Evolutionary conservation across 805 yeast species (phyloP), one percentile per base, ranked within the genome.

Genomic region (Zygosaccharomyces kombuchaensis): DNA sequence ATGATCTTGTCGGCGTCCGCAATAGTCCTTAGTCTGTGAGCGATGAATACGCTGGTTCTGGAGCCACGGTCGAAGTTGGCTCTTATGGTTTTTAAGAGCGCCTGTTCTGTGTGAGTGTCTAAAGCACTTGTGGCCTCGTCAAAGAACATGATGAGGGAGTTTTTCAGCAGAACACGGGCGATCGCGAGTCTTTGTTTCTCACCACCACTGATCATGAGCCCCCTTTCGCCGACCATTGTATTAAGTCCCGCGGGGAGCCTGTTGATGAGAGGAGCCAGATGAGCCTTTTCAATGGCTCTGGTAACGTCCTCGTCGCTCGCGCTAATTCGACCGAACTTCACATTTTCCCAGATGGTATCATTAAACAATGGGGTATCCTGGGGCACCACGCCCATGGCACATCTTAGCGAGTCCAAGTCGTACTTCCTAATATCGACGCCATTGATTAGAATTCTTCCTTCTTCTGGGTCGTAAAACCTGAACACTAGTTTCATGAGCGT

Each of bases 131-230:
- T 87, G 2, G 99, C 98, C 61, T 93, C 99, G 61, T 93, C 99
- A 55, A 93, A 90, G 65, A 93, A 91, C 45, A 95, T 85, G 40
- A 93, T 87, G 22, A 93, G 91, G 0, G 97, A 80, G 52, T 80
- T 75, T 65, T 93, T 93, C 55, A 93, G 68, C 36, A 93, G 66
- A n/a, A 93, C 78, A 52, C 99, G 75, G 0, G 97, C 93, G 53
- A 93, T 88, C 0, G 99, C 98, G 35, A 93, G 72, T 51, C 99
- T 72, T 67, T 93, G 99, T 63, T 93, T 90, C 64, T 93, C 99
- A 50, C 99, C 99, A n/a, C 99, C 99, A 21, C 96, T 88, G 38
- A 93, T 90, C 99, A 93, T 93, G 76, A 93, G 76, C n/a, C 99
- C 99, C 60, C 95, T 73, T 65, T 93, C 99, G 40, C 99, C 99